phyloP scores from a whole-genome alignment of 2,329 filamentous ascomycete genomes.

The Alternaria gansuensis region DNA sequence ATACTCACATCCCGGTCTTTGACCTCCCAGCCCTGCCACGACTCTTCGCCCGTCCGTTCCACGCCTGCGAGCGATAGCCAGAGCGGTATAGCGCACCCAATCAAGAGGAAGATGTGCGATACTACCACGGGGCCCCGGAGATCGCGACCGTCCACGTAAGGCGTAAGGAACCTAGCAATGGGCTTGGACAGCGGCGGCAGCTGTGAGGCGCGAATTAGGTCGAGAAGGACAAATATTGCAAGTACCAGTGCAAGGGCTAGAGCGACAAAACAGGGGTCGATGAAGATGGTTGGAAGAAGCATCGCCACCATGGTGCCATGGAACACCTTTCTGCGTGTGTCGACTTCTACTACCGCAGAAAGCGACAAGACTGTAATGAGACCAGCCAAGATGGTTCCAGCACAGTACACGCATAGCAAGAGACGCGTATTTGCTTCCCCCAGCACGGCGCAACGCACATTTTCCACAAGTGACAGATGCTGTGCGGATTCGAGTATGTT shows the following conservation, averaged over 20 bases:
- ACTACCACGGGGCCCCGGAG: slow-evolving; percentile 93
- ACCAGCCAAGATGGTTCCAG: slow-evolving; percentile 72
- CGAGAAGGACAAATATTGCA: slow-evolving; percentile 84
- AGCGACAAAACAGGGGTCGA: slow-evolving; percentile 85
- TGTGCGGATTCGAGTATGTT: slow-evolving; percentile 21
- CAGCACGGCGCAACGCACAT: slow-evolving; percentile 69
- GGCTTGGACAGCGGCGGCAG: slow-evolving; percentile 88
- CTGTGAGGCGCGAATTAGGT: slow-evolving; percentile 88
- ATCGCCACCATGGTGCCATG: slow-evolving; percentile 98
- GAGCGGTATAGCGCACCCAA: slow-evolving; percentile 92
- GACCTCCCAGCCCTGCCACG: slow-evolving; percentile 78
- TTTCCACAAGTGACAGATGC: slow-evolving; percentile 60
- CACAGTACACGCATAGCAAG: slow-evolving; percentile 76
- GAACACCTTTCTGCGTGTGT: slow-evolving; percentile 95
- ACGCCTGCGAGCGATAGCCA: slow-evolving; percentile 85
- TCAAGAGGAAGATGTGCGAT: slow-evolving; percentile 92
- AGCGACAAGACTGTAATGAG: slow-evolving; percentile 78
- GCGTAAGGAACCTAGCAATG: slow-evolving; percentile 84
- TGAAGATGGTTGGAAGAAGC: slow-evolving; percentile 84
- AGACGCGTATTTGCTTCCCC: slow-evolving; percentile 86
- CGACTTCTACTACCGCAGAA: slow-evolving; percentile 83
- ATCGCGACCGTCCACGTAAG: slow-evolving; percentile 94
- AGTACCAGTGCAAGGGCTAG: slow-evolving; percentile 82
- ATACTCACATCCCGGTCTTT: slow-evolving; percentile 78
- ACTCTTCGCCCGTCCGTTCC: slow-evolving; percentile 63